Evolutionary conservation across 2,329 filamentous ascomycete genomes (phyloP).

Genomic region (Chrysoporthe puriensis): DNA sequence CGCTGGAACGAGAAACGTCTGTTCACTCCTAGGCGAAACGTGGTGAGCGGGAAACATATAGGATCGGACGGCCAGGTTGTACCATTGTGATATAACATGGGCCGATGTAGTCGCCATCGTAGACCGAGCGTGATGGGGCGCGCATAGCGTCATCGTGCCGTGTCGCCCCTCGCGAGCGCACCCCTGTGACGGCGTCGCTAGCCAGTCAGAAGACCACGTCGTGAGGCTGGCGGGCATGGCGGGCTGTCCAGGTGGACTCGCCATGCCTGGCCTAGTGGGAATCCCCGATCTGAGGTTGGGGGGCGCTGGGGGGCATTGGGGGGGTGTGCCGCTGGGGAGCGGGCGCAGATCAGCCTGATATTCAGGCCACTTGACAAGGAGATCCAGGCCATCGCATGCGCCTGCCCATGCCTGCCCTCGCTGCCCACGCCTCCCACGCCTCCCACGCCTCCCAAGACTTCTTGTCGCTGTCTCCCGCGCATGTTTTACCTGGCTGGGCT

Average conservation of each 20-base stretch:
- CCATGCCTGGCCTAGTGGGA: conserved; percentile 1
- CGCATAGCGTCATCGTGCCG: conserved; percentile 20
- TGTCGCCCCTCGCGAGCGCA: not conserved
- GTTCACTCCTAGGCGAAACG: not conserved
- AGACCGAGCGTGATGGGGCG: not conserved
- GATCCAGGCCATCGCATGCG: not conserved
- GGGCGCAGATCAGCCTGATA: conserved; percentile 18
- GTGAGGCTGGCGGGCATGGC: conserved; percentile 10
- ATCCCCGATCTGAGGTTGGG: conserved; percentile 9
- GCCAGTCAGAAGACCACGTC: conserved; percentile 26
- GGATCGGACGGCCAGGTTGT: not conserved
- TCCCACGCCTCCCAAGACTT: not conserved
- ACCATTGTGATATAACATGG: not conserved
- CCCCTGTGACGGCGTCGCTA: conserved; percentile 21
- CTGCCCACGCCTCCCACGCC: too few species aligned
- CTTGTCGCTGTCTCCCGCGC: not conserved
- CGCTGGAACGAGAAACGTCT: conserved; percentile 1
- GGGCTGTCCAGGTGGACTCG: not conserved
- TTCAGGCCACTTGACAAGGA: conserved; percentile 26
- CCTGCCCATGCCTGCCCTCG: not conserved
- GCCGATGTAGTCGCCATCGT: conserved; percentile 7
- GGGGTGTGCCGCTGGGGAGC: not conserved
- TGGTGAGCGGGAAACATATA: not conserved
- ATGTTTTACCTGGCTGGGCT: not conserved
- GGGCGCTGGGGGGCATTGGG: not conserved